phyloP scores from a whole-genome alignment of 768 basidiomycete species.

The Tephrocybe rancida region DNA sequence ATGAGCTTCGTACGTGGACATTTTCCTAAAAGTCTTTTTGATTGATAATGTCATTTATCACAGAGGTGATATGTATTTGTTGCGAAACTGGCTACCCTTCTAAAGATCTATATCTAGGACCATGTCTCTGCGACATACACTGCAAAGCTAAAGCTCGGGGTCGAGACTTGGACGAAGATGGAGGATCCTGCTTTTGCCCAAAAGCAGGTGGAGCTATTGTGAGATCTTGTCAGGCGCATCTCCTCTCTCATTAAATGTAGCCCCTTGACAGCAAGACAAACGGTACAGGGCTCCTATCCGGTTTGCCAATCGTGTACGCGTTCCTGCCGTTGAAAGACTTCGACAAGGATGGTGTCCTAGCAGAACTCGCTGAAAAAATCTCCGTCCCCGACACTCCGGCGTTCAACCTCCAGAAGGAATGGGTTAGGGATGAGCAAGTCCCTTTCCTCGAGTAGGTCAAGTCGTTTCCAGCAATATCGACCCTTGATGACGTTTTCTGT shows the following conservation, averaged over 20 bases:
- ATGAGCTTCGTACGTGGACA: constrained; percentile 12
- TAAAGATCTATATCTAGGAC: neutral
- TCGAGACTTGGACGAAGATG: neutral
- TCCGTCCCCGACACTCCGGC: neutral
- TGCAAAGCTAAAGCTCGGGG: constrained; percentile 1
- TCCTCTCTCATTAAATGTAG: neutral
- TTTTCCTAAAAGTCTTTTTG: too few relatives aligned
- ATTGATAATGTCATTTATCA: too few relatives aligned
- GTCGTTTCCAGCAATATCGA: too few relatives aligned
- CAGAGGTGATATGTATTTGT: too few relatives aligned
- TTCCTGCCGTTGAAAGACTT: constrained; percentile 7
- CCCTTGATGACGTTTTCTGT: too few relatives aligned
- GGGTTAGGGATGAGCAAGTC: neutral
- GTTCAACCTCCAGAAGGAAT: neutral
- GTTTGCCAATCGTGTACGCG: neutral
- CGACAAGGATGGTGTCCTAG: neutral
- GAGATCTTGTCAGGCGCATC: neutral
- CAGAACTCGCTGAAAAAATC: neutral
- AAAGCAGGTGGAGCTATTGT: neutral
- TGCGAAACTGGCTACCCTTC: too few relatives aligned
- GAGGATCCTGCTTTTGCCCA: neutral
- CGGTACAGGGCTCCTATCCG: neutral
- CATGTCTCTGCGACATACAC: neutral
- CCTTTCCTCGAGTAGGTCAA: constrained; percentile 6
- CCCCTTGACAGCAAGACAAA: neutral